Evolutionary conservation across 225 moss, liverwort and hornwort genomes (phyloP), one percentile per base, ranked within the genome.

Genomic region (Takakia lepidozioides): DNA sequence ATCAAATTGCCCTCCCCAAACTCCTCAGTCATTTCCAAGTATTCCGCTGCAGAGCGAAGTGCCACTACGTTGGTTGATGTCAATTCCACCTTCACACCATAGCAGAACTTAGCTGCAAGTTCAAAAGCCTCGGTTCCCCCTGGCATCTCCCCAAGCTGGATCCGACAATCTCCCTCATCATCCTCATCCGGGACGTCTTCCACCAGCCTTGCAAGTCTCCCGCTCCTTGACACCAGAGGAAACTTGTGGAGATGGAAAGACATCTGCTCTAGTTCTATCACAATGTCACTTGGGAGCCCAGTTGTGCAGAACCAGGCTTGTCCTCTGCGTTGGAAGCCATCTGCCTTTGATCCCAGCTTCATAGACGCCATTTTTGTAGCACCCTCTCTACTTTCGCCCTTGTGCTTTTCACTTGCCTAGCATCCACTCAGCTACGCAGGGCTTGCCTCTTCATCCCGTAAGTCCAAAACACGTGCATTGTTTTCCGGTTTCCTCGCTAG

Each of bases 191-290:
- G 62, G 32, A 57, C 54, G 28, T 72, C 72, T 7, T 59, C 61
- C 11, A 78, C 65, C 39, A 68, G 30, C 46, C 64, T 54, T 27
- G 68, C 78, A 35, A 78, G 53, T 59, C 61, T 72, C 10, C 61
- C 78, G 29, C 72, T 68, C 41, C 61, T 68, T 10, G 72, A 68
- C 34, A 78, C 46, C 8, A 78, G 60, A 10, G 78, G 78, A 19
- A 78, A 78, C 78, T 78, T 75, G 27, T 75, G 75, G n/a, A 75
- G 57, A 46, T 70, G 70, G 48, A 69, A 74, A 29, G 58, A 60
- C 70, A 70, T 61, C 58, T 65, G 40, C 30, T 65, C 75, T 19
- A 75, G 65, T 51, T 70, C 61, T 32, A 75, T 70, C 27, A 75
- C 75, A 20, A 75, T 48, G 38, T 75, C 75, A 17, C 75, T 75